Evolutionary conservation across 192 early-diverging fungal genomes (phyloP).

Genomic region (Piromyces sp.): DNA sequence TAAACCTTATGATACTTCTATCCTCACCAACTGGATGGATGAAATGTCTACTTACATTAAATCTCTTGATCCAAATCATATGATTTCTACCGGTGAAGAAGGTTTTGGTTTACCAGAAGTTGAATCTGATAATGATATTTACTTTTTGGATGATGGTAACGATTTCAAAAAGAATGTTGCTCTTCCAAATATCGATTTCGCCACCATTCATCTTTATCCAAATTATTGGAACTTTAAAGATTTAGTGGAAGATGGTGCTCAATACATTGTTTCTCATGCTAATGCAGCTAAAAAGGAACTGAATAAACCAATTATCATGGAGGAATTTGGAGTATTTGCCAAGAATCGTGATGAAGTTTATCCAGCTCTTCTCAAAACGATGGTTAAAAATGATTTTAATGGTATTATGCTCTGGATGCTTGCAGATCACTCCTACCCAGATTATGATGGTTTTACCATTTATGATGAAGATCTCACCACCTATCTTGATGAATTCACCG

Average conservation of each 20-base stretch:
- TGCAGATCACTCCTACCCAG: no score
- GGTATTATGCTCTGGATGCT: no score
- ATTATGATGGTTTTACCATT: no score
- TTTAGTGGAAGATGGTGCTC: conserved; percentile 15
- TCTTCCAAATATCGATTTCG: conserved; percentile 19
- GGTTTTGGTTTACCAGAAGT: conserved; percentile 21
- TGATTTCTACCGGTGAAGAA: conserved; percentile 44
- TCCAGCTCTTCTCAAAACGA: no score
- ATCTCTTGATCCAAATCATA: conserved; percentile 24
- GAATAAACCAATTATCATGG: conserved; percentile 30
- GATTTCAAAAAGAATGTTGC: no score
- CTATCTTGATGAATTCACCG: no score
- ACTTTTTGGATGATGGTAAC: neutral
- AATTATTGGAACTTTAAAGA: conserved; percentile 8
- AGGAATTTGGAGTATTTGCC: conserved; percentile 24
- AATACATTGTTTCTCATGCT: conserved; percentile 19
- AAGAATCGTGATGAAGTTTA: no score
- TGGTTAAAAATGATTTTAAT: no score
- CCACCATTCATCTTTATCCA: conserved; percentile 28
- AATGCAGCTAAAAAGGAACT: conserved; percentile 17
- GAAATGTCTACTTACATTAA: conserved; percentile 24
- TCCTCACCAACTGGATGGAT: conserved; percentile 25
- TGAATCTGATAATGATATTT: conserved; percentile 21
- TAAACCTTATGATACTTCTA: neutral
- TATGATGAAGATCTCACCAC: no score